Evolutionary conservation across 2,329 filamentous ascomycete species (phyloP).

Genomic region (Talaromyces albobiverticillius): DNA sequence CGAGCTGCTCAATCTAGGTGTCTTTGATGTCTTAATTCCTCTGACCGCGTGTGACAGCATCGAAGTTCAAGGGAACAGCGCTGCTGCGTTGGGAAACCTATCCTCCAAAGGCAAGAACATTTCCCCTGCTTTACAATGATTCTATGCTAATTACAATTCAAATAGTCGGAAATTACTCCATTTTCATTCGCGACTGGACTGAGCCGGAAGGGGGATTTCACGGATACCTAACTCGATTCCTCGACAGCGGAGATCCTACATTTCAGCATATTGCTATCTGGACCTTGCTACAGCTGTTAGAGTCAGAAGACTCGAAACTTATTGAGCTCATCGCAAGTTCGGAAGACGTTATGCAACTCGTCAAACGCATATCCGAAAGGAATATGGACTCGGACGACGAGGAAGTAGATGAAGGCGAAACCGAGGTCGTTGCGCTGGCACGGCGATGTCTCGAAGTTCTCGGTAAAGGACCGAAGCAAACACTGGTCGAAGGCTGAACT

Average conservation of each 20-base stretch:
- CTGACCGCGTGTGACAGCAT: slow-evolving; percentile 94
- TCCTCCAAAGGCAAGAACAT: slow-evolving; percentile 78
- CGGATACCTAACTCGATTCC: slow-evolving; percentile 88
- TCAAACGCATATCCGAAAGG: slow-evolving; percentile 85
- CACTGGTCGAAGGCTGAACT: slow-evolving; percentile 72
- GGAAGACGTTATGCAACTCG: slow-evolving; percentile 87
- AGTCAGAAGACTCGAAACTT: slow-evolving; percentile 89
- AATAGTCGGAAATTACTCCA: slow-evolving; percentile 89
- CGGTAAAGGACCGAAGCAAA: slow-evolving; percentile 70
- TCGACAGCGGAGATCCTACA: slow-evolving; percentile 89
- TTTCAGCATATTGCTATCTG: slow-evolving; percentile 99
- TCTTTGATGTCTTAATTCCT: slow-evolving; percentile 94
- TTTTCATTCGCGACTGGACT: slow-evolving; percentile 92
- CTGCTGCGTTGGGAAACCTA: slow-evolving; percentile 88
- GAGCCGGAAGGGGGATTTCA: slow-evolving; percentile 93
- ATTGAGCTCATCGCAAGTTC: slow-evolving; percentile 85
- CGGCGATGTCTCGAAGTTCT: slow-evolving; percentile 85
- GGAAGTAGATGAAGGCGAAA: slow-evolving; percentile 84
- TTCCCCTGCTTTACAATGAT: slow-evolving; percentile 9
- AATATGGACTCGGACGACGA: slow-evolving; percentile 85
- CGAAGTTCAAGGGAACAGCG: slow-evolving; percentile 97
- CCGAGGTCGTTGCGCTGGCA: slow-evolving; percentile 87
- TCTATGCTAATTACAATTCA: slow-evolving; percentile 26
- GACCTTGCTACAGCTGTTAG: slow-evolving; percentile 91
- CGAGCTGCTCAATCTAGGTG: slow-evolving; percentile 82